These are phyloP conservation scores for Metschnikowia sp. DNA, from an alignment of 805 yeast species.

Conservation along the genomic window DNA sequence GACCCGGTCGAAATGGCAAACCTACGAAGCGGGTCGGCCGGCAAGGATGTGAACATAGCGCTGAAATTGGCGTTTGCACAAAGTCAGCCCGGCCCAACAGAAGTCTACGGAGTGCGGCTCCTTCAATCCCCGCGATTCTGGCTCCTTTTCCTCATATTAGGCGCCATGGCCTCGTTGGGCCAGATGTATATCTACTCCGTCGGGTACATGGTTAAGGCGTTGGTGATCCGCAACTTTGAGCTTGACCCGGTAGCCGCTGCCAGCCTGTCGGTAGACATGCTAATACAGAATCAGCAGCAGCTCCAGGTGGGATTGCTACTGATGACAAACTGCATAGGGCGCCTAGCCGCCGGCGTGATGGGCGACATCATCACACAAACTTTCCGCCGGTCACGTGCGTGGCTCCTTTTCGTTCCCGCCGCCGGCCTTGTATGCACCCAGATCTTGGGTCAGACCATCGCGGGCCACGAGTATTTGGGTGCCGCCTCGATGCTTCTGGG, in stretches of 20 bases:
- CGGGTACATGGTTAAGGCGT: conserved; percentile 44
- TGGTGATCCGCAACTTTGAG: conserved; percentile 18
- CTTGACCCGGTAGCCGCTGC: conserved; percentile 7
- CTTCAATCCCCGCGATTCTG: conserved; percentile 30
- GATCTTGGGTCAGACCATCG: conserved; percentile 38
- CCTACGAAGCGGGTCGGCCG: conserved; percentile 1
- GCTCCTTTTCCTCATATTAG: conserved; percentile 37
- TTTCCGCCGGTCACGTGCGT: conserved; percentile 45
- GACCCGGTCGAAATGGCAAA: conserved; percentile 13
- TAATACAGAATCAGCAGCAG: conserved; percentile 58
- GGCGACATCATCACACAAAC: conserved; percentile 58
- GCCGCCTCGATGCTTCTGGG: conserved; percentile 58
- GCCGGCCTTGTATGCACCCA: conserved; percentile 49
- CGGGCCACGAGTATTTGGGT: conserved; percentile 40
- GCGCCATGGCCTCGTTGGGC: conserved; percentile 40
- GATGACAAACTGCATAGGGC: conserved; percentile 61
- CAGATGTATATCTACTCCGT: conserved; percentile 48
- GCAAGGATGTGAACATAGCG: not conserved
- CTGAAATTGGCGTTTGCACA: no score
- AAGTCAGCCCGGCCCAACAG: not conserved
- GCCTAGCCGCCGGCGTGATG: conserved; percentile 58
- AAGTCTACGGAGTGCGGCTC: conserved; percentile 18
- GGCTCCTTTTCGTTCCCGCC: conserved; percentile 54
- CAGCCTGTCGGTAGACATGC: conserved; percentile 20
- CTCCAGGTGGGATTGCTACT: conserved; percentile 72